A percentile compares a stretch with the other conserved stretches of the same genome.
phyloP scores from a whole-genome alignment of 345 rosid species.

The Salix dunnii region DNA sequence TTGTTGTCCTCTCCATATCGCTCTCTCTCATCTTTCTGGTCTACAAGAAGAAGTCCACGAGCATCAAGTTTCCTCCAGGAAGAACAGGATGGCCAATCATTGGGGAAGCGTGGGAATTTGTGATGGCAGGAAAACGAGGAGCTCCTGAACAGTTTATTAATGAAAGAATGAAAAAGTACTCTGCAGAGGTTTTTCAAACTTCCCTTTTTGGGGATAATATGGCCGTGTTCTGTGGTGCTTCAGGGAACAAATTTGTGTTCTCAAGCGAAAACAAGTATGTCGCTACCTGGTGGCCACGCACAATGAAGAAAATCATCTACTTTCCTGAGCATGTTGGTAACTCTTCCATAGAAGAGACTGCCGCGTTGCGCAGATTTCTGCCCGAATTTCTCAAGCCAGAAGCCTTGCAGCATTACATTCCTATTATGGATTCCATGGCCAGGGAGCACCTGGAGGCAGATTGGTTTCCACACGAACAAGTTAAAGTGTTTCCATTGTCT shows the following conservation, averaged over 20 bases:
- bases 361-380: background rate
- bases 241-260: conserved; percentile 19
- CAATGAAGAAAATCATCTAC: background rate
- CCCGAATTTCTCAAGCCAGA: conserved; percentile 7
- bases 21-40: background rate
- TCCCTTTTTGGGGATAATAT: background rate
- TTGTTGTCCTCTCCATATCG: background rate
- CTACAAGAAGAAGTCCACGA: background rate
- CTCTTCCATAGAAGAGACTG: background rate
- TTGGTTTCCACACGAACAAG: conserved; percentile 7
- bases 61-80: conserved; percentile 12
- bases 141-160: background rate
- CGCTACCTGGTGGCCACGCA: conserved; percentile 11
- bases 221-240: conserved; percentile 14
- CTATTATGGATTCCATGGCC: conserved; percentile 18
- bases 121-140: background rate
- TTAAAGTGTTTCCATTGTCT: background rate
- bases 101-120: conserved; percentile 11
- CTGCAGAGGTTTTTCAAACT: background rate
- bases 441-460: conserved; percentile 1
- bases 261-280: background rate
- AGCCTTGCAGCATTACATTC: background rate
- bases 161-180: background rate
- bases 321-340: background rate
- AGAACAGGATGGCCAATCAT: conserved; percentile 13